Evolutionary conservation across 768 basidiomycete species (phyloP).

Genomic region (Chalciporus piperatus): DNA sequence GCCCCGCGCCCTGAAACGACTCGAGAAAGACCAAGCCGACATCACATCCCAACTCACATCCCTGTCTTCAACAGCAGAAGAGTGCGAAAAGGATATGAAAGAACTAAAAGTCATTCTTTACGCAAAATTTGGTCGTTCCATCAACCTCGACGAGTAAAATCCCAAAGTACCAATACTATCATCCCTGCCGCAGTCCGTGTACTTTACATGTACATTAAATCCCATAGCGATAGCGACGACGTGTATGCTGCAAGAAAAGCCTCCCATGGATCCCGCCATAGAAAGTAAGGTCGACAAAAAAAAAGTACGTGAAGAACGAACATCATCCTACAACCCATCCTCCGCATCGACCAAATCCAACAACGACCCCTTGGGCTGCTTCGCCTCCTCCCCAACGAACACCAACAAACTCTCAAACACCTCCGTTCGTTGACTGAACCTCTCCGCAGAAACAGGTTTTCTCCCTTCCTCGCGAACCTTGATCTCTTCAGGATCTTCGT

Average conservation of each 20-base stretch:
- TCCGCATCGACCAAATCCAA: conserved; percentile 56
- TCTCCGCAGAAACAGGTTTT: conserved; percentile 39
- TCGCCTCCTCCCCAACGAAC: conserved; percentile 61
- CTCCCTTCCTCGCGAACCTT: conserved; percentile 26
- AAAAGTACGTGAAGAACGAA: not conserved
- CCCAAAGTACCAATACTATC: not conserved
- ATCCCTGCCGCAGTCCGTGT: not conserved
- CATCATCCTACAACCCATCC: conserved; percentile 21
- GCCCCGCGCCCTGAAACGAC: conserved; percentile 61
- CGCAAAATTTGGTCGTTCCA: conserved; percentile 89
- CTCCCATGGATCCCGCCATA: not conserved
- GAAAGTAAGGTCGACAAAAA: not conserved
- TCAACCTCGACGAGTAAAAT: conserved; percentile 80
- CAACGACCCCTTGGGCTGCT: conserved; percentile 64
- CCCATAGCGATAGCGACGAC: not conserved
- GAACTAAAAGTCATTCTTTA: conserved; percentile 77
- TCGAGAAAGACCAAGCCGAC: conserved; percentile 65
- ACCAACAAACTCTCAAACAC: conserved; percentile 67
- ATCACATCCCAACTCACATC: conserved; percentile 54
- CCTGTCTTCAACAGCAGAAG: conserved; percentile 51
- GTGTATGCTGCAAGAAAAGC: not conserved
- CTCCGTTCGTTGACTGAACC: conserved; percentile 63
- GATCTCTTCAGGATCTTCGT: conserved; percentile 30
- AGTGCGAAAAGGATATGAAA: conserved; percentile 76
- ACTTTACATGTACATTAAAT: conserved; percentile 2